phyloP scores from a whole-genome alignment of 2,329 filamentous ascomycete genomes.

The Pseudocercospora crystallina region DNA sequence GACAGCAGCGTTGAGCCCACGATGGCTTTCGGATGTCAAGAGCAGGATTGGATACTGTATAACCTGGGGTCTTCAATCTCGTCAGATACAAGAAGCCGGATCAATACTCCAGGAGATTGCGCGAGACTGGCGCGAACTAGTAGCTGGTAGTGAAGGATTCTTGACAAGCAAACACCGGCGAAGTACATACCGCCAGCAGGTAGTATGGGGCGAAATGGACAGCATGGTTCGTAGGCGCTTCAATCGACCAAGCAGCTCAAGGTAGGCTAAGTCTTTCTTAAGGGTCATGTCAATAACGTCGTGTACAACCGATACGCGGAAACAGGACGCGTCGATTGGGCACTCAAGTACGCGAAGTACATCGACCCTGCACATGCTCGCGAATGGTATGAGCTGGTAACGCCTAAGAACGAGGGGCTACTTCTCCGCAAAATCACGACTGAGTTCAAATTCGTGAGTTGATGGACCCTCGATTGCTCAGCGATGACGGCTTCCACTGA shows the following conservation, averaged over 20 bases:
- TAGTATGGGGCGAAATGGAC: slow-evolving; percentile 83
- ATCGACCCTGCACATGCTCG: slow-evolving; percentile 61
- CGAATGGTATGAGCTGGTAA: slow-evolving; percentile 70
- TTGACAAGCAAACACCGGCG: slow-evolving; percentile 62
- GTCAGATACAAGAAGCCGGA: slow-evolving; percentile 60
- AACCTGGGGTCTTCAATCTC: slow-evolving; percentile 64
- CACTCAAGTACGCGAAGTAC: slow-evolving; percentile 64
- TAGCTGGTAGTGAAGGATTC: slow-evolving; percentile 74
- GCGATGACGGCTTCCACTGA: slow-evolving; percentile 34
- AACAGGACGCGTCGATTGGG: slow-evolving; percentile 76
- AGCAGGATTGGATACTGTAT: slow-evolving; percentile 71
- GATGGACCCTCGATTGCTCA: neutral
- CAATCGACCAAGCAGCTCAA: slow-evolving; percentile 7
- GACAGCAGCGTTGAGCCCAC: slow-evolving; percentile 45
- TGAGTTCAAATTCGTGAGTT: slow-evolving; percentile 78
- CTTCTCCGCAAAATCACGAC: slow-evolving; percentile 78
- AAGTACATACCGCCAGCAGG: slow-evolving; percentile 64
- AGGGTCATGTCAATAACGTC: slow-evolving; percentile 81
- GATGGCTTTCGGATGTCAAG: slow-evolving; percentile 71
- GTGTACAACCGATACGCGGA: slow-evolving; percentile 83
- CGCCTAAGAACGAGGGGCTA: slow-evolving; percentile 65
- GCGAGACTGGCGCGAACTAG: slow-evolving; percentile 67
- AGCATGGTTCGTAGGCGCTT: slow-evolving; percentile 45
- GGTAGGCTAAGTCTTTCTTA: slow-evolving; percentile 19
- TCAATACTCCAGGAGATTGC: slow-evolving; percentile 60